Evolutionary conservation across 108 stramenopile genomes (phyloP).

Genomic region (Fragilaria crotonensis): DNA sequence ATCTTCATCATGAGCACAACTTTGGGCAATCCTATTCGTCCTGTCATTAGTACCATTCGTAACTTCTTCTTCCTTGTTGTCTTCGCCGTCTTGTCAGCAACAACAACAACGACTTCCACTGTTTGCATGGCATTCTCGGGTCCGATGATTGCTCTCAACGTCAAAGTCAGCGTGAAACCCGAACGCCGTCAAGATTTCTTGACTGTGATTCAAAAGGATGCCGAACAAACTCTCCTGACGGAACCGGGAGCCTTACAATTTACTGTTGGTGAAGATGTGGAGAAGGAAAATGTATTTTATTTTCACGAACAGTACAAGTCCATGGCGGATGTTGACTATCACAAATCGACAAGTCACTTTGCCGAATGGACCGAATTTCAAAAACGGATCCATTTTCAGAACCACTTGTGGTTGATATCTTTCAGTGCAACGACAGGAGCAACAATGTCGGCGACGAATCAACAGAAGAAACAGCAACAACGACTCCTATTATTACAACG

Average conservation of each 20-base stretch:
- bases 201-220: conserved; percentile 27
- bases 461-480: background rate
- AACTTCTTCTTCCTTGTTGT: no score
- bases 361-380: conserved; percentile 16
- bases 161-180: conserved; percentile 19
- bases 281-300: conserved; percentile 25
- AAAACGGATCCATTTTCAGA: conserved; percentile 11
- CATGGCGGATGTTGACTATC: conserved; percentile 16
- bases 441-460: background rate
- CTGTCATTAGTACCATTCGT: no score
- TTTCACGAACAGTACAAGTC: conserved; percentile 36
- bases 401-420: conserved; percentile 6
- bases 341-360: conserved; percentile 26
- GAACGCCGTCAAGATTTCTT: conserved; percentile 23
- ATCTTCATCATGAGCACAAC: no score
- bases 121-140: background rate
- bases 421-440: no score
- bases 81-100: no score
- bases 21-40: no score
- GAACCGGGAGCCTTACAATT: conserved; percentile 38
- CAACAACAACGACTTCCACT: no score
- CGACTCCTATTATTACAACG: background rate
- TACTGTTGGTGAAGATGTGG: conserved; percentile 23
- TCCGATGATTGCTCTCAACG: conserved; percentile 19
- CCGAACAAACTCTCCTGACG: conserved; percentile 11